phyloP scores from a whole-genome alignment of 768 basidiomycete species.

The Pisolithus albus region DNA sequence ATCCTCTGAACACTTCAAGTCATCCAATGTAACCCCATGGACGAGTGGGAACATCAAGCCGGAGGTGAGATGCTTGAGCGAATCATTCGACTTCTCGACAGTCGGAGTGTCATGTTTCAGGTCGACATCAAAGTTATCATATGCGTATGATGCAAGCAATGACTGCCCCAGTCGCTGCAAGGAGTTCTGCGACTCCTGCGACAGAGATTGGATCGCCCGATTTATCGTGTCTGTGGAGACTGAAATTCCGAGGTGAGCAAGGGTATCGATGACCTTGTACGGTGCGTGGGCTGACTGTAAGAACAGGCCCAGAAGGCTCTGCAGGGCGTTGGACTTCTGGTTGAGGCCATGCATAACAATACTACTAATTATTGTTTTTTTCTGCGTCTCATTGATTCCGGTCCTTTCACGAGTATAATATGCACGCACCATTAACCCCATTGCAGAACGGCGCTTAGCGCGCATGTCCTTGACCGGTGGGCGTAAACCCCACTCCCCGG shows the following conservation, averaged over 20 bases:
- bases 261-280: constrained; percentile 21
- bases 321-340: constrained; percentile 9
- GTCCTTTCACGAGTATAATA: too few species aligned
- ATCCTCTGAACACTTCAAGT: constrained; percentile 27
- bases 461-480: not conserved
- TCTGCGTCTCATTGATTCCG: not conserved
- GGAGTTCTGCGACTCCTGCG: constrained; percentile 10
- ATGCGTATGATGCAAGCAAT: constrained; percentile 26
- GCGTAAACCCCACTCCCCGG: not conserved
- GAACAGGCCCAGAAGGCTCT: constrained; percentile 7
- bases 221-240: constrained; percentile 22
- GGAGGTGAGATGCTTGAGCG: constrained; percentile 21
- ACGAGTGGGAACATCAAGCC: constrained; percentile 16
- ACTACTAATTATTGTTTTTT: constrained; percentile 8
- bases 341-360: constrained; percentile 26
- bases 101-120: constrained; percentile 26
- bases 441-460: not conserved
- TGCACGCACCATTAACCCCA: not conserved
- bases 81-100: constrained; percentile 19
- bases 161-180: constrained; percentile 20
- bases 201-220: constrained; percentile 18
- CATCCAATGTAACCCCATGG: constrained; percentile 14
- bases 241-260: constrained; percentile 26
- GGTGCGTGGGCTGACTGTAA: constrained; percentile 21
- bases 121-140: constrained; percentile 40